A percentile compares a stretch with the other conserved stretches of the same genome.
phyloP scores from a whole-genome alignment of 2,329 filamentous ascomycete species.

The Bipolaris bicolor region DNA sequence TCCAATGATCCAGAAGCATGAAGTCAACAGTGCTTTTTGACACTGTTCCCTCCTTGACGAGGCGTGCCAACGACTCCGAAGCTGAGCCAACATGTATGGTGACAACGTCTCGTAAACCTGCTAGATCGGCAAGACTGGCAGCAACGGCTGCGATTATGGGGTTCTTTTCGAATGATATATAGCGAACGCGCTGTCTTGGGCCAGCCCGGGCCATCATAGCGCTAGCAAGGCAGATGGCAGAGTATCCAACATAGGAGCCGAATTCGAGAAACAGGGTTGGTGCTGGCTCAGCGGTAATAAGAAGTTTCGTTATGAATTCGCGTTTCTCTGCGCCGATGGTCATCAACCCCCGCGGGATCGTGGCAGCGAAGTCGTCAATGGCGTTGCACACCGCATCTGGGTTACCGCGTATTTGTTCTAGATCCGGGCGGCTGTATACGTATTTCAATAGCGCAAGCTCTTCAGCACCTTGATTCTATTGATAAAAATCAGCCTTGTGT shows the following conservation, averaged over 20 bases:
- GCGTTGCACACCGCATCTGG: conserved; percentile 3
- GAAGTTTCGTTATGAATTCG: background rate
- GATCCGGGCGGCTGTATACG: background rate
- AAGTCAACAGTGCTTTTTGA: background rate
- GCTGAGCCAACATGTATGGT: background rate
- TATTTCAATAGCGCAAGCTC: conserved; percentile 3
- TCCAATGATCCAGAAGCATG: conserved; percentile 4
- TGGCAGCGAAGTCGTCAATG: conserved; percentile 1
- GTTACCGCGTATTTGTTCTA: background rate
- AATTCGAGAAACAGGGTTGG: conserved; percentile 1
- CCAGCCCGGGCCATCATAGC: background rate
- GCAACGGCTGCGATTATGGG: conserved; percentile 1
- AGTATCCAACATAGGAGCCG: conserved; percentile 2
- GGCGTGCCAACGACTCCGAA: background rate
- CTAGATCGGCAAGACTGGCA: background rate
- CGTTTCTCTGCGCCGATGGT: conserved; percentile 2
- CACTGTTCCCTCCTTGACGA: background rate
- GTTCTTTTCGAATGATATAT: conserved; percentile 1
- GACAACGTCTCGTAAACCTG: background rate
- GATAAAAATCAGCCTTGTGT: background rate
- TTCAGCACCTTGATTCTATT: conserved; percentile 1
- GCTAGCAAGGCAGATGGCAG: conserved; percentile 5
- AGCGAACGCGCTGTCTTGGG: background rate
- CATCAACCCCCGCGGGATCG: conserved; percentile 2
- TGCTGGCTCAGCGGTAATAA: background rate